Evolutionary conservation across 345 rosid species (phyloP).

Genomic region (Nasturtium officinale): DNA sequence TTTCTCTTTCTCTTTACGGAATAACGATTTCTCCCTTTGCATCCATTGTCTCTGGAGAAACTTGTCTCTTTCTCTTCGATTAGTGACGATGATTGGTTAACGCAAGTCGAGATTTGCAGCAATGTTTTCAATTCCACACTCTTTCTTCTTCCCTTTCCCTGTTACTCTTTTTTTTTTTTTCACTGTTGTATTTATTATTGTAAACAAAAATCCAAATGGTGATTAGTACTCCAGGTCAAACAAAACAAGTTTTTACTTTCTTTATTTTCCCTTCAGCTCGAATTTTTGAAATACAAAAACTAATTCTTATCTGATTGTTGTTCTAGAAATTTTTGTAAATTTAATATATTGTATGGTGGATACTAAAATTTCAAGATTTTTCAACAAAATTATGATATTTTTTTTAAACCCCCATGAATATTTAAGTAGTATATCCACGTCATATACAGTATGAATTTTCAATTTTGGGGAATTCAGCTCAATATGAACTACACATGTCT

Average conservation of each 20-base stretch:
- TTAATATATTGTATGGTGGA: background rate
- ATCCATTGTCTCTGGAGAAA: conserved; percentile 31
- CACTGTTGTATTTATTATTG: background rate
- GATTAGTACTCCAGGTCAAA: too few relatives aligned
- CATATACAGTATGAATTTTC: too few relatives aligned
- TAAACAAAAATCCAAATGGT: background rate
- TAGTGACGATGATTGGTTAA: conserved; percentile 1
- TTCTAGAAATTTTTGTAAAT: background rate
- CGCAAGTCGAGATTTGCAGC: background rate
- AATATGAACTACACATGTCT: too few relatives aligned
- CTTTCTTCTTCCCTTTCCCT: conserved; percentile 18
- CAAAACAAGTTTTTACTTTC: too few relatives aligned
- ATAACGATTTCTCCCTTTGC: conserved; percentile 9
- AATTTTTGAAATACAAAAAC: background rate
- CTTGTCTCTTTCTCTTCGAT: background rate
- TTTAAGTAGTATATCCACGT: too few relatives aligned
- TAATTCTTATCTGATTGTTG: background rate
- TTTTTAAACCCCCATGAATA: too few relatives aligned
- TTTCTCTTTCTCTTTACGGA: background rate
- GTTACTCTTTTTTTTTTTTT: background rate
- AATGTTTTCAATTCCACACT: conserved; percentile 30
- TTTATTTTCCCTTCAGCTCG: background rate
- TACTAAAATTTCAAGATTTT: too few relatives aligned
- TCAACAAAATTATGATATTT: background rate
- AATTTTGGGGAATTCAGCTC: too few relatives aligned